These are phyloP conservation scores for Picea abies DNA, from an alignment of 83 land plant genomes.

Conservation along the genomic window DNA sequence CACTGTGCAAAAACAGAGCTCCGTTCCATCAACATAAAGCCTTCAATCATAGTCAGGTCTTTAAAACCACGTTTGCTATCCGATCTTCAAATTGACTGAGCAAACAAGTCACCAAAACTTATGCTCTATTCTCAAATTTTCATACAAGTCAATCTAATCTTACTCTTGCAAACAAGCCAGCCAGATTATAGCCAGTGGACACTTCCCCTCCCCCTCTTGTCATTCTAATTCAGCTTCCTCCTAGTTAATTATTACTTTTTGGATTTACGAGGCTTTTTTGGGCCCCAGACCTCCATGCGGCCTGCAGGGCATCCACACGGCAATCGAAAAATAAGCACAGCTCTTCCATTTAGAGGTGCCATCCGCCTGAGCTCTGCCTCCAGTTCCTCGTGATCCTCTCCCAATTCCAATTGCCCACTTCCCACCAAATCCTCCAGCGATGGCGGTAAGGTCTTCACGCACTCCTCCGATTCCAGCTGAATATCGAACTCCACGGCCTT, in stretches of 20 bases:
- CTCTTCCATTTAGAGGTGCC: slow-evolving; percentile 86
- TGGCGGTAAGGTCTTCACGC: slow-evolving; percentile 42
- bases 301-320: slow-evolving; percentile 88
- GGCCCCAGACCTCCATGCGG: slow-evolving; percentile 84
- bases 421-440: slow-evolving; percentile 19
- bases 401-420: slow-evolving; percentile 49
- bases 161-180: no score
- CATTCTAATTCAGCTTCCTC: slow-evolving; percentile 13
- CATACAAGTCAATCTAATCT: no score
- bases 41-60: not conserved
- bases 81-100: no score
- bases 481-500: slow-evolving; percentile 84
- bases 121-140: no score
- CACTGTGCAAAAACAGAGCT: not conserved
- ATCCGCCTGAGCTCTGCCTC: slow-evolving; percentile 85
- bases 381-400: slow-evolving; percentile 71
- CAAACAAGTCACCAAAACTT: no score
- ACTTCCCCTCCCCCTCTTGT: not conserved
- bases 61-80: not conserved
- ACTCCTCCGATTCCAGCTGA: slow-evolving; percentile 80
- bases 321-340: slow-evolving; percentile 78
- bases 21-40: not conserved
- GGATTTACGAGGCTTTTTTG: slow-evolving; percentile 60
- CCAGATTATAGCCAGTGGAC: not conserved
- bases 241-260: slow-evolving; percentile 46